Evolutionary conservation across 2,329 filamentous ascomycete species (phyloP).

Genomic region (Fusarium duplospermum): DNA sequence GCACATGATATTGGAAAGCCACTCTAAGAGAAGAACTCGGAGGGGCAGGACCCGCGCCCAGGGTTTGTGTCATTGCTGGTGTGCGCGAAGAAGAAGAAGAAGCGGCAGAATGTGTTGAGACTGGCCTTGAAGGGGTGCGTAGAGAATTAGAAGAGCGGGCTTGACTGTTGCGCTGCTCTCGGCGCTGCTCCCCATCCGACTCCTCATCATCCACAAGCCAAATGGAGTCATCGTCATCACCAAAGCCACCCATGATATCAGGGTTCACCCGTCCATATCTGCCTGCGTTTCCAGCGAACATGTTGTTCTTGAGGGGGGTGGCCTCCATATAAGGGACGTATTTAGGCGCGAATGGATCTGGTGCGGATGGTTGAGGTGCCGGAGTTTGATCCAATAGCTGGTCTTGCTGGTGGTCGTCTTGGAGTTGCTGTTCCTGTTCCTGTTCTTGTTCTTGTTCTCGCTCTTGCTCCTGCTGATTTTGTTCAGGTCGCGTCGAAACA

Average conservation of each 20-base stretch:
- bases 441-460: neutral
- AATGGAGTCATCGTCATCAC: slow-evolving; percentile 46
- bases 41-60: slow-evolving; percentile 23
- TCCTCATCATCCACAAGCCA: slow-evolving; percentile 47
- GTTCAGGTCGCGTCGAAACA: neutral
- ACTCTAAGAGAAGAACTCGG: slow-evolving; percentile 1
- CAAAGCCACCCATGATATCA: slow-evolving; percentile 47
- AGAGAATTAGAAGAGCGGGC: neutral
- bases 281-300: slow-evolving; percentile 39
- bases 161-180: neutral
- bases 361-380: neutral
- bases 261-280: slow-evolving; percentile 48
- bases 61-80: slow-evolving; percentile 7
- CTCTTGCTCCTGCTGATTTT: neutral
- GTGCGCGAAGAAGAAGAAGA: neutral
- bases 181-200: slow-evolving; percentile 27
- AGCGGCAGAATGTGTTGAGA: slow-evolving; percentile 32
- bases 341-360: slow-evolving; percentile 24
- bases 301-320: slow-evolving; percentile 42
- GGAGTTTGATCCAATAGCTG: neutral
- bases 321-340: slow-evolving; percentile 42
- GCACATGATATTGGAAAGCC: slow-evolving; percentile 33
- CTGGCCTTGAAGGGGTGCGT: slow-evolving; percentile 1
- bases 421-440: neutral
- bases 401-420: neutral